phyloP scores from a whole-genome alignment of 148 eudicot genomes.

The Rhododendron simsii region DNA sequence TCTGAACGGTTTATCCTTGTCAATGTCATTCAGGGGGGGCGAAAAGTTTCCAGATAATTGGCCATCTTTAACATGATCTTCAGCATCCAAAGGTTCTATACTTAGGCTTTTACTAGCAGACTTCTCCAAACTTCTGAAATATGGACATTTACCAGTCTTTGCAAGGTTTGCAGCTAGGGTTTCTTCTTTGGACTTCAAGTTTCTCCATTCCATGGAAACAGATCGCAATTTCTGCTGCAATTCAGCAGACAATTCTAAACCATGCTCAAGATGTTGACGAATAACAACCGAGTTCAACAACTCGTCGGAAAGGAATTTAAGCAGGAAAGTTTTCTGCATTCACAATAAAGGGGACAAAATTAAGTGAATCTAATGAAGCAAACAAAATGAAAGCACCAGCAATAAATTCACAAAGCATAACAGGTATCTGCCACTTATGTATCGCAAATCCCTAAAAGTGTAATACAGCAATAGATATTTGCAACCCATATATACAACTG shows the following conservation, averaged over 20 bases:
- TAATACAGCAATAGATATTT: not conserved
- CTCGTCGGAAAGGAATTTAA: constrained; percentile 59
- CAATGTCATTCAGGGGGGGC: not conserved
- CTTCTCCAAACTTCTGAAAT: constrained; percentile 9
- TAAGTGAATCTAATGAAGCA: constrained; percentile 5
- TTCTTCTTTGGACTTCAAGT: constrained; percentile 47
- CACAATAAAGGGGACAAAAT: constrained; percentile 4
- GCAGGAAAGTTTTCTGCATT: constrained; percentile 47
- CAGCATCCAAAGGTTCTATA: constrained; percentile 25
- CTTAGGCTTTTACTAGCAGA: constrained; percentile 17
- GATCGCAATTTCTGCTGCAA: constrained; percentile 55
- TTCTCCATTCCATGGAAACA: constrained; percentile 39
- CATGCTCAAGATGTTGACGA: constrained; percentile 56
- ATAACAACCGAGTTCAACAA: constrained; percentile 43
- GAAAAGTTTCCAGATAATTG: constrained; percentile 1
- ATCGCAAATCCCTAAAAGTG: not conserved
- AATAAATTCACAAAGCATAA: not conserved
- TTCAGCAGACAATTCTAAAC: constrained; percentile 37
- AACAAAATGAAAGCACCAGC: not conserved
- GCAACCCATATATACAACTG: not conserved
- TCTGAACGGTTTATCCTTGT: not conserved
- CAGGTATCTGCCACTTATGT: not conserved
- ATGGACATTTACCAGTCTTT: constrained; percentile 16
- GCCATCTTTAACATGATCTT: constrained; percentile 17
- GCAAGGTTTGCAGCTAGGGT: constrained; percentile 29